A percentile compares a stretch with the other conserved stretches of the same genome.
Conservation (phyloP, 2,329 filamentous ascomycete species). For the Colletotrichum horii region DNA sequence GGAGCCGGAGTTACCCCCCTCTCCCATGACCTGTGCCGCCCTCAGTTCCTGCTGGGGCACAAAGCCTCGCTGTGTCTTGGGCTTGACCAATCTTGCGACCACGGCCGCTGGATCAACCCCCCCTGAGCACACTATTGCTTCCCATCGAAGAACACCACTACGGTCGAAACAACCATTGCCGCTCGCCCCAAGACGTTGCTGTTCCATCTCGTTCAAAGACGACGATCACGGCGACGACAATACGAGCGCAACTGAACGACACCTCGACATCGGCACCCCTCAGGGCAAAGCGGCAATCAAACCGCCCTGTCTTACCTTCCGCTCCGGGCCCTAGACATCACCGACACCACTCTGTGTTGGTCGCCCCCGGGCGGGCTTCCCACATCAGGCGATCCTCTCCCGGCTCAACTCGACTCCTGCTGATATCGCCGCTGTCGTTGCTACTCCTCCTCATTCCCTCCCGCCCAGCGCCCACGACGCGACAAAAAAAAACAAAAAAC, state of each 20-base stretch:
- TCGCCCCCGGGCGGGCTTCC: not conserved
- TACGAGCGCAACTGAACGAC: not conserved
- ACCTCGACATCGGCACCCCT: not conserved
- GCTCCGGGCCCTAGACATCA: not conserved
- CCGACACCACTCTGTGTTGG: not conserved
- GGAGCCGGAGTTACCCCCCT: not conserved
- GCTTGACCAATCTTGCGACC: not conserved
- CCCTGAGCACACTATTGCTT: not conserved
- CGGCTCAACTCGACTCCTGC: not conserved
- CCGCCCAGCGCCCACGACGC: conserved; percentile 5
- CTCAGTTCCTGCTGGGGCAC: not conserved
- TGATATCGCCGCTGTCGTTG: not conserved
- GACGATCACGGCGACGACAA: not conserved
- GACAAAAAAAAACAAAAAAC: too few relatives aligned
- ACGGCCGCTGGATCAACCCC: not conserved
- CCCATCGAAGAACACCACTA: not conserved
- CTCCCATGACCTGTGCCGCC: not conserved
- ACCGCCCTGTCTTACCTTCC: not conserved
- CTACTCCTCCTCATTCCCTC: not conserved
- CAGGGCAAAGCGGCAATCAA: not conserved
- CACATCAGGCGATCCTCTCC: conserved; percentile 11
- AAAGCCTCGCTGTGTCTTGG: not conserved
- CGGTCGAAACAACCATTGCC: not conserved
- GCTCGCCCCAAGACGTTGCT: not conserved
- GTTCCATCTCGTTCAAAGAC: not conserved